phyloP scores from a whole-genome alignment of 208 protist genomes.

The Hexamita inflata region DNA sequence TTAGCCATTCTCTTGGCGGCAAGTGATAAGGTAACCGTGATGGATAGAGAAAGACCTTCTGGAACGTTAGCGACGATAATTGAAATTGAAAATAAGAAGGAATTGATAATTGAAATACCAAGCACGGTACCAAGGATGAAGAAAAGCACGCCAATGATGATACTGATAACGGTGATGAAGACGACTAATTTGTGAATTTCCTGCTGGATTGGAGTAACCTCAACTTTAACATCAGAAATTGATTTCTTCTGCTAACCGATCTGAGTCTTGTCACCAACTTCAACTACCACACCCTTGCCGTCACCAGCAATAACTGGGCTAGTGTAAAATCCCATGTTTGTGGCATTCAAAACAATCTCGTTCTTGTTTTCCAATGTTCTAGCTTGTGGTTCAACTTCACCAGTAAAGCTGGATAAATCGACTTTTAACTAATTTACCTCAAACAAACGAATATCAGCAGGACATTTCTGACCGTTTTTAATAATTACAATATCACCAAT shows the following conservation, averaged over 20 bases:
- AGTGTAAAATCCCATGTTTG: constrained; percentile 17
- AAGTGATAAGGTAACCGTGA: constrained; percentile 37
- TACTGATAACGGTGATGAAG: constrained; percentile 1
- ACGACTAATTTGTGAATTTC: constrained; percentile 25
- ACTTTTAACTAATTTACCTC: constrained; percentile 11
- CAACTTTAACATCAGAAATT: background rate
- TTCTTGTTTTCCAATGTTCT: background rate
- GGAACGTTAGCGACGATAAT: constrained; percentile 45
- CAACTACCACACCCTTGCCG: background rate
- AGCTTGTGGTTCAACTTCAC: constrained; percentile 22
- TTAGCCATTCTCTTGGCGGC: constrained; percentile 36
- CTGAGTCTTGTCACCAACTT: constrained; percentile 28
- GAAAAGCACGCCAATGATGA: constrained; percentile 29
- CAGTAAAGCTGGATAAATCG: constrained; percentile 29
- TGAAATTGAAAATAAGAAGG: constrained; percentile 29
- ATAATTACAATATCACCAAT: constrained; percentile 31
- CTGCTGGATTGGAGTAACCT: constrained; percentile 22
- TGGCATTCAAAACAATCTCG: background rate
- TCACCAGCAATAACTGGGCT: background rate
- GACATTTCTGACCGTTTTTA: background rate
- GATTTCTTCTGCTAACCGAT: constrained; percentile 17
- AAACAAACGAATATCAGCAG: constrained; percentile 29
- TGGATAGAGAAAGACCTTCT: constrained; percentile 38
- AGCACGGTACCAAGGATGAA: background rate
- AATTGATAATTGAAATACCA: background rate